A percentile compares a stretch with the other conserved stretches of the same genome.
These are phyloP conservation scores for Tetrahymena elliotti DNA, from an alignment of 73 alveolate species.

Conservation along the genomic window DNA sequence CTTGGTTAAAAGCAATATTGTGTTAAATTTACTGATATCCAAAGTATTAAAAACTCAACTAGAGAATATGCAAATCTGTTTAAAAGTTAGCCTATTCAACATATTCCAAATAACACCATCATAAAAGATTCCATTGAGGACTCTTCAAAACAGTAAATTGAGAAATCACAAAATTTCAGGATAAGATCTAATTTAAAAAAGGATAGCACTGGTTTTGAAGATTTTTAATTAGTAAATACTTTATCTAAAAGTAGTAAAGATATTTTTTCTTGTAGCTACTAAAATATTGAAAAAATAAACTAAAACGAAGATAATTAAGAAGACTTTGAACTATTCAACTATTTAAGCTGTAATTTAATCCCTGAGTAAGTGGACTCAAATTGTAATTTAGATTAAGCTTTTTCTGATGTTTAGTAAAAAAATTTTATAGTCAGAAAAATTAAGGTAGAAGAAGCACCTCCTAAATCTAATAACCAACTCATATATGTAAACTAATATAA, in stretches of 20 bases:
- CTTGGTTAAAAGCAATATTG: background rate
- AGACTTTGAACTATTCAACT: background rate
- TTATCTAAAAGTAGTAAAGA: background rate
- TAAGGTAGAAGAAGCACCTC: background rate
- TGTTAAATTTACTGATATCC: background rate
- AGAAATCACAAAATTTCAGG: background rate
- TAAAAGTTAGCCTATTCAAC: background rate
- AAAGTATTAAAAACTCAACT: background rate
- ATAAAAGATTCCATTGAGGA: background rate
- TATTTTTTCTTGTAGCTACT: background rate
- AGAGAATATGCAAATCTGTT: background rate
- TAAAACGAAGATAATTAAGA: background rate
- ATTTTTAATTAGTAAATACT: background rate
- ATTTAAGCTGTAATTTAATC: background rate
- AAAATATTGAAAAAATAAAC: background rate
- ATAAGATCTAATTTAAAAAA: background rate
- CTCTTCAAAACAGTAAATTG: background rate
- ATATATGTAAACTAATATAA: background rate
- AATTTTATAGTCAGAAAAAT: background rate
- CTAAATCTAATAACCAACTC: background rate
- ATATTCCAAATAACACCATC: background rate
- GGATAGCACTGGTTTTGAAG: background rate
- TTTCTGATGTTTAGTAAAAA: background rate
- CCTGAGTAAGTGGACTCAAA: background rate
- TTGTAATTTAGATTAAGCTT: background rate